Percentiles rank a stretch among this genome's conserved stretches.
These are phyloP conservation scores for Hypomyces perniciosus DNA, from an alignment of 2,329 filamentous ascomycete species.

Conservation along the genomic window DNA sequence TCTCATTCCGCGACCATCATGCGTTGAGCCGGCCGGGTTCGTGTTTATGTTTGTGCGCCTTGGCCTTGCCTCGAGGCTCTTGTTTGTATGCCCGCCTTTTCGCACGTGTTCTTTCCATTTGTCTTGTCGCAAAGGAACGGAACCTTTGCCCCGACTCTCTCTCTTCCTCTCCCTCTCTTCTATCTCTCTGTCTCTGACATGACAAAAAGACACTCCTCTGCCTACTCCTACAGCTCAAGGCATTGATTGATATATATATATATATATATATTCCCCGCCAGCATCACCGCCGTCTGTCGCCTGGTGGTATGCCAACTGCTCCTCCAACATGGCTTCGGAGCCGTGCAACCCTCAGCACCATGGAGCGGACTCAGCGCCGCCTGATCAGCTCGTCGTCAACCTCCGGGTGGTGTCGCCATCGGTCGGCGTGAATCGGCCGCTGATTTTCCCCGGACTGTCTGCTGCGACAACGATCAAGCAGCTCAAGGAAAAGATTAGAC, in stretches of 20 bases:
- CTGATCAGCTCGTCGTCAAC: conserved; percentile 40
- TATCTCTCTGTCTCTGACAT: conserved; percentile 13
- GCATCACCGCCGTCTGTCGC: background rate
- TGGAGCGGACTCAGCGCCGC: conserved; percentile 17
- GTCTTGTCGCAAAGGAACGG: background rate
- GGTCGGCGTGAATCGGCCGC: conserved; percentile 43
- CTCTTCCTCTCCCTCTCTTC: conserved; percentile 8
- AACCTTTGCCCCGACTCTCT: background rate
- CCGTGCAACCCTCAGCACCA: conserved; percentile 18
- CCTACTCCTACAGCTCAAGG: background rate
- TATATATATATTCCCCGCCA: background rate
- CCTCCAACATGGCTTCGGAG: conserved; percentile 35
- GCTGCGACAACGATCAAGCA: conserved; percentile 48
- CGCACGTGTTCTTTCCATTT: too few species aligned
- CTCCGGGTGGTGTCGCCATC: conserved; percentile 56
- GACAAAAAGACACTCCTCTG: conserved; percentile 12
- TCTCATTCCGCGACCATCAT: too few species aligned
- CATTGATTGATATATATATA: background rate
- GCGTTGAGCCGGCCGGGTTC: too few species aligned
- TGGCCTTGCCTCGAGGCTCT: too few species aligned
- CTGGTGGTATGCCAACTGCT: conserved; percentile 22
- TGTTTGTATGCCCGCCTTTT: too few species aligned
- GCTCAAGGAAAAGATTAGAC: conserved; percentile 53
- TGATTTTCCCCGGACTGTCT: conserved; percentile 44
- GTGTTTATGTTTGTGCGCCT: too few species aligned